Evolutionary conservation across 2,329 filamentous ascomycete species (phyloP), one percentile per base, ranked within the genome.

Genomic region (Xylaria sp.): DNA sequence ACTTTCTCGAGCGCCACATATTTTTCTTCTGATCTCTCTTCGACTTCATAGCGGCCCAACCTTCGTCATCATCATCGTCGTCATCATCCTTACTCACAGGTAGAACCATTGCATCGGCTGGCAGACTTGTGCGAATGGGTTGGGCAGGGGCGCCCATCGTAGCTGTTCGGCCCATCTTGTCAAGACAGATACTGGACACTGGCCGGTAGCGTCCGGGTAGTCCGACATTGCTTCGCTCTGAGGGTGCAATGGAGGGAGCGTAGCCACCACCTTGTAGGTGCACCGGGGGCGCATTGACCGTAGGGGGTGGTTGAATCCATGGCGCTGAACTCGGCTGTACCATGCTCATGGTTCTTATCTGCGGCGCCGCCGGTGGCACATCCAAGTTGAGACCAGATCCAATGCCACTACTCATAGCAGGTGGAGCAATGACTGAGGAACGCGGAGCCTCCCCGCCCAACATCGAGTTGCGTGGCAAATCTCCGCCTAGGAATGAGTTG

Each of bases 221-320:
- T 13, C 94, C 94, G 62, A 97, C 79, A 72, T 95, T 97, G 79
- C 92, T 97, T 62, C 94, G 88, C 76, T 97, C 94, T 4, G 91
- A 96, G 1, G 94, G 94, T 2, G 94, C 93, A 66, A 99, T 96
- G 0, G 93, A 97, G 0, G 92, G 86, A 0, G 92, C 83, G 74
- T 97, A 97, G 7, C 84, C 86, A 55, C 75, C 74, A 52, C 77
- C 83, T 74, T 76, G 79, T 57, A 74, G 67, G 58, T 73, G 75
- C 54, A 83, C 78, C 10, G 82, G 83, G 3, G 81, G 80, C 13
- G 80, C 74, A 5, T 76, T 74, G 16, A 72, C 65, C 3, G 73
- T 76, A 49, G 66, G 72, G 42, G 75, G 70, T 59, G 80, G 80
- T 58, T 82, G 80, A 51, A 85, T 76, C 78, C 84, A 85, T 1